Evolutionary conservation across 2,329 filamentous ascomycete genomes (phyloP).

Genomic region (Colletotrichum eleusines): DNA sequence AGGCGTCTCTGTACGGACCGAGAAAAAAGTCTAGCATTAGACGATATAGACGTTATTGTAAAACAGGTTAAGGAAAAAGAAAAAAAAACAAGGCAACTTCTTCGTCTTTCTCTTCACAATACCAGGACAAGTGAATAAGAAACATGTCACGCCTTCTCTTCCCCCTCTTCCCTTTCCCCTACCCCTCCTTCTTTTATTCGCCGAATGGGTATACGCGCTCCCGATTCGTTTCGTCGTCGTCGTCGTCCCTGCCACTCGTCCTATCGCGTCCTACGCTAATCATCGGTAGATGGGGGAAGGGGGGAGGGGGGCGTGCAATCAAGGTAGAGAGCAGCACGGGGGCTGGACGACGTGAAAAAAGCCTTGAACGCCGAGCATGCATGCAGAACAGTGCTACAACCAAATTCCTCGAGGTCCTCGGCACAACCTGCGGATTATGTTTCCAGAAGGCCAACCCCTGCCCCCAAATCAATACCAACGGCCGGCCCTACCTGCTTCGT

Average conservation of each 20-base stretch:
- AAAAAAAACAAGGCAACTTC: background rate
- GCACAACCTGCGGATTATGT: background rate
- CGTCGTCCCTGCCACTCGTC: conserved; percentile 5
- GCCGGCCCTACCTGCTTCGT: background rate
- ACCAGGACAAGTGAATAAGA: background rate
- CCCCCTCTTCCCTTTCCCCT: background rate
- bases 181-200: too few species aligned
- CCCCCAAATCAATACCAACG: background rate
- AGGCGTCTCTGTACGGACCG: background rate
- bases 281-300: too few species aligned
- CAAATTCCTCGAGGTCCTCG: background rate
- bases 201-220: background rate
- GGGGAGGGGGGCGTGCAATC: background rate
- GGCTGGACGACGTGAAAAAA: background rate
- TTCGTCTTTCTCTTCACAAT: background rate
- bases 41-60: conserved; percentile 26
- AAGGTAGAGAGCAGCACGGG: background rate
- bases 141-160: background rate
- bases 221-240: background rate
- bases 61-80: background rate
- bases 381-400: background rate
- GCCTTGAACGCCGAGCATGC: conserved; percentile 31
- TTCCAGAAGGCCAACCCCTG: background rate
- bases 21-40: conserved; percentile 12
- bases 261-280: background rate